Percentiles rank a stretch among this genome's conserved stretches.
Evolutionary conservation across 805 yeast species (phyloP).

Genomic region (Komagataella populi): DNA sequence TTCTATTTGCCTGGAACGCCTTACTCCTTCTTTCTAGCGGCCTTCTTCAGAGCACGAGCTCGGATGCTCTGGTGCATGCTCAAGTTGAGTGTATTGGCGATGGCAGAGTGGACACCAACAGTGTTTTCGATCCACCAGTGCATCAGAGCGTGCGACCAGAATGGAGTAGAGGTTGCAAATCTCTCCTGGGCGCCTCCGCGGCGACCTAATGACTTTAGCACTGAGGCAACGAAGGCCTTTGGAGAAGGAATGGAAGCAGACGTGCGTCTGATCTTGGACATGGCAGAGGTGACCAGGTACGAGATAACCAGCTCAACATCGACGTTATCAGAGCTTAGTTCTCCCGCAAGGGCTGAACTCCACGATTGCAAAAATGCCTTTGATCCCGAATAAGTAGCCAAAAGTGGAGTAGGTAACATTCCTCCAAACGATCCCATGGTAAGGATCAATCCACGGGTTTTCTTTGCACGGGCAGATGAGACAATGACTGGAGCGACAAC

Average conservation of each 20-base stretch:
- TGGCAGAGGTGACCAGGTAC: conserved; percentile 84
- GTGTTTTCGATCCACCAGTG: conserved; percentile 70
- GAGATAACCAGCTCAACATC: conserved; percentile 83
- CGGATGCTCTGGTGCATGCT: conserved; percentile 74
- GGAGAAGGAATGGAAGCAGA: conserved; percentile 75
- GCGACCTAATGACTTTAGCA: conserved; percentile 60
- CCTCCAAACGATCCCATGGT: conserved; percentile 98
- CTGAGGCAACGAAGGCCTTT: conserved; percentile 58
- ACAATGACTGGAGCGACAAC: conserved; percentile 61
- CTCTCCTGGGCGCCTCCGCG: conserved; percentile 90
- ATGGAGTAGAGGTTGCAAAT: conserved; percentile 79
- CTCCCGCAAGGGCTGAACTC: conserved; percentile 84
- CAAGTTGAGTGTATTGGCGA: conserved; percentile 58
- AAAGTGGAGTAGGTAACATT: conserved; percentile 77
- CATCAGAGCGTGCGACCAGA: conserved; percentile 86
- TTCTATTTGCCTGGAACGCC: background rate
- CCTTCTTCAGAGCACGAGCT: conserved; percentile 68
- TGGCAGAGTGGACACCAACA: conserved; percentile 66
- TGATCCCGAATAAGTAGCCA: conserved; percentile 93
- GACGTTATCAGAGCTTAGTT: conserved; percentile 49
- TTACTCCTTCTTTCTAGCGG: conserved; percentile 21
- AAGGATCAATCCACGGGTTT: conserved; percentile 59
- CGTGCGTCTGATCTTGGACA: conserved; percentile 83
- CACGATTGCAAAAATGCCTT: conserved; percentile 91
- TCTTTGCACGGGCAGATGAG: conserved; percentile 28